These are phyloP conservation scores for Colletotrichum musicola DNA, from an alignment of 2,329 filamentous ascomycete species.

Conservation along the genomic window DNA sequence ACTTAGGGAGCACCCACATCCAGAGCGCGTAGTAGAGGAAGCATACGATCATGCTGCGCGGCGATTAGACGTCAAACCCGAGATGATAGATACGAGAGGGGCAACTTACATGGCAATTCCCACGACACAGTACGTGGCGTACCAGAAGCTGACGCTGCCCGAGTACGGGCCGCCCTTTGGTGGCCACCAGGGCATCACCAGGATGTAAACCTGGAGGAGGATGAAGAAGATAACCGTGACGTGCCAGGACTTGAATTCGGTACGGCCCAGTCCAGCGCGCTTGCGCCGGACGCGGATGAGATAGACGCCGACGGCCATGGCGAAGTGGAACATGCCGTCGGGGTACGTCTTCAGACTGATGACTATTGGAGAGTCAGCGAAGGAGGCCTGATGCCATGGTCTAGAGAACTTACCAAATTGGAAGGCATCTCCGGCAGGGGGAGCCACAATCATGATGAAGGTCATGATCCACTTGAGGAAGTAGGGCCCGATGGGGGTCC, in stretches of 20 bases:
- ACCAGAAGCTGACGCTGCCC: constrained; percentile 80
- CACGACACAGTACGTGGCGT: constrained; percentile 75
- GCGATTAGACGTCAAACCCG: rapidly evolving
- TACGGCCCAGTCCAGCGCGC: constrained; percentile 58
- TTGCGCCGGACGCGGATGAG: constrained; percentile 68
- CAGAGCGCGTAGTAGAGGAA: constrained; percentile 70
- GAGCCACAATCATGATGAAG: constrained; percentile 69
- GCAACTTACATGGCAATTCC: constrained; percentile 72
- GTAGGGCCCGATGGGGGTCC: constrained; percentile 72
- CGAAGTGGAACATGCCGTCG: constrained; percentile 66
- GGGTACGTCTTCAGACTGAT: constrained; percentile 72
- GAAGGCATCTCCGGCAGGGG: constrained; percentile 74
- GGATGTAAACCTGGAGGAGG: constrained; percentile 69
- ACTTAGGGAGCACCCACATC: constrained; percentile 68
- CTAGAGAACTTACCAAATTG: constrained; percentile 59
- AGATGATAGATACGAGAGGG: background rate
- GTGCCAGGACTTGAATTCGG: constrained; percentile 72
- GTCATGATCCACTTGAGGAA: constrained; percentile 69
- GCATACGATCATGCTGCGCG: constrained; percentile 61
- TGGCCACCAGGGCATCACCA: constrained; percentile 81
- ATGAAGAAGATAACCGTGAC: constrained; percentile 70
- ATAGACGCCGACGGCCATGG: constrained; percentile 69
- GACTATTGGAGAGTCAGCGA: constrained; percentile 52
- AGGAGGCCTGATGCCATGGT: rapidly evolving
- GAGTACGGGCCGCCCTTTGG: constrained; percentile 69